phyloP scores from a whole-genome alignment of 768 basidiomycete genomes.

The Daedalea quercina region DNA sequence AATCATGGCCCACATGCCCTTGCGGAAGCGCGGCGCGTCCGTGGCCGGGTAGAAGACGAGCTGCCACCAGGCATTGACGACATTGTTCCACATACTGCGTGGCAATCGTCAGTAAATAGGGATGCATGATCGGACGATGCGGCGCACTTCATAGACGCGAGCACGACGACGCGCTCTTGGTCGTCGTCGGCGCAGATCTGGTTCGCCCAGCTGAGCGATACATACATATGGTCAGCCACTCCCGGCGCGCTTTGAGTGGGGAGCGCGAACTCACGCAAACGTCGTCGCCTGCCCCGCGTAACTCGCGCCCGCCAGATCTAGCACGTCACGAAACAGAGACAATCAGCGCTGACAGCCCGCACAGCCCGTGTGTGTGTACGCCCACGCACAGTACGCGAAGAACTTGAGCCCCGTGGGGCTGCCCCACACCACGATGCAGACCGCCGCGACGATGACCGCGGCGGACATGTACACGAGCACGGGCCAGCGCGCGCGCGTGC shows the following conservation, averaged over 20 bases:
- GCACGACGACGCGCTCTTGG: slow-evolving; percentile 60
- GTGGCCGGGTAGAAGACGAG: slow-evolving; percentile 69
- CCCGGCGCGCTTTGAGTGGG: background rate
- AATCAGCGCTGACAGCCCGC: background rate
- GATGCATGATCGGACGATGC: background rate
- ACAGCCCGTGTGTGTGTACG: background rate
- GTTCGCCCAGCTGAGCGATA: slow-evolving; percentile 82
- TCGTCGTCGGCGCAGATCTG: slow-evolving; percentile 67
- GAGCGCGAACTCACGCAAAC: slow-evolving; percentile 49
- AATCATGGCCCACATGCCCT: slow-evolving; percentile 67
- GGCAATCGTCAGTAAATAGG: background rate
- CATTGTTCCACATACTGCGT: slow-evolving; percentile 62
- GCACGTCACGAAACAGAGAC: background rate
- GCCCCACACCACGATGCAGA: slow-evolving; percentile 56
- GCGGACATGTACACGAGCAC: slow-evolving; percentile 58
- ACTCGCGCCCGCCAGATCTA: slow-evolving; percentile 56
- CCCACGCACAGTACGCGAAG: slow-evolving; percentile 60
- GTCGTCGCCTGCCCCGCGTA: slow-evolving; percentile 75
- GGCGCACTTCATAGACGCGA: slow-evolving; percentile 68
- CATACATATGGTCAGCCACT: too few species aligned
- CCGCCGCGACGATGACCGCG: slow-evolving; percentile 45
- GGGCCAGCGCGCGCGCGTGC: slow-evolving; percentile 48
- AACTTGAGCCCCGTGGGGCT: slow-evolving; percentile 59
- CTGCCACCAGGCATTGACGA: slow-evolving; percentile 64
- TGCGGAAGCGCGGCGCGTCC: slow-evolving; percentile 60